Evolutionary conservation across 2,329 filamentous ascomycete genomes (phyloP).

Genomic region (Lachnellula arida): DNA sequence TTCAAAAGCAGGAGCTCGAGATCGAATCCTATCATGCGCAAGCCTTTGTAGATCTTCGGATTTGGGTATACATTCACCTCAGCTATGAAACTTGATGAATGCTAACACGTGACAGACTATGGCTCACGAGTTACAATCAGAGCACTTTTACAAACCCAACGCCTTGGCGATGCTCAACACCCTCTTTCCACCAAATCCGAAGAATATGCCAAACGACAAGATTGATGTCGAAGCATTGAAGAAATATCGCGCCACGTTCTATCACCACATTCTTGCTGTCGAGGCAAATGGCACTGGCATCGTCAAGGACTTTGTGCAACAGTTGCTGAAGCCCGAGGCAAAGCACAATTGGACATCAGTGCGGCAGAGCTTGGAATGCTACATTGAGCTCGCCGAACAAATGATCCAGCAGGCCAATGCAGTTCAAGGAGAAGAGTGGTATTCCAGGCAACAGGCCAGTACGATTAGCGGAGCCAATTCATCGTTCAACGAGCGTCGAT

Average conservation of each 20-base stretch:
- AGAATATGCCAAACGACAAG: conserved; percentile 20
- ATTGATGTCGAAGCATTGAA: conserved; percentile 16
- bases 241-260: conserved; percentile 23
- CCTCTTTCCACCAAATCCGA: conserved; percentile 25
- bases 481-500: not conserved
- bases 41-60: conserved; percentile 23
- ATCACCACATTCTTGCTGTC: conserved; percentile 18
- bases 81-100: not conserved
- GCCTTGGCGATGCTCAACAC: conserved; percentile 30
- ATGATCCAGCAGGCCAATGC: conserved; percentile 25
- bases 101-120: conserved; percentile 21
- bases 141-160: conserved; percentile 20
- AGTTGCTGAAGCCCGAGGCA: conserved; percentile 9
- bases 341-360: conserved; percentile 20
- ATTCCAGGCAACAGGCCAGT: not conserved
- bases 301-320: conserved; percentile 16
- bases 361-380: conserved; percentile 15
- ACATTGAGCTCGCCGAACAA: conserved; percentile 18
- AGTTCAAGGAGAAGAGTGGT: conserved; percentile 1
- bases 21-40: conserved; percentile 21
- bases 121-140: conserved; percentile 19
- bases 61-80: conserved; percentile 23
- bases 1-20: conserved; percentile 18
- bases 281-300: conserved; percentile 11
- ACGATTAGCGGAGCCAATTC: not conserved